Base-by-base conservation (phyloP, 73 alveolate genomes). In the Paraurostyla sp. region DNA sequence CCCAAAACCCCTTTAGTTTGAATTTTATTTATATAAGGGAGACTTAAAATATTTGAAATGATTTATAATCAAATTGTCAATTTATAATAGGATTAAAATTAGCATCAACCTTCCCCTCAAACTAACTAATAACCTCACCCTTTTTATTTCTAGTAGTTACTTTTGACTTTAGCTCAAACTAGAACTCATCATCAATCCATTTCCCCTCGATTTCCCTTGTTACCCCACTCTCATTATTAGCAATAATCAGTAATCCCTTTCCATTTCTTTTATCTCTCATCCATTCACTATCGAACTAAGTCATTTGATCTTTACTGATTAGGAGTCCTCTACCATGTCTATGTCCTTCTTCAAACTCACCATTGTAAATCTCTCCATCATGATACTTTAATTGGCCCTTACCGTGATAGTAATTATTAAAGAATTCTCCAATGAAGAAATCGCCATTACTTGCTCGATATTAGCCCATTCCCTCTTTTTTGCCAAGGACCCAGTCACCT, bases 401-500 rank as follows among this genome's bases (percentile, higher is more conserved):
- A 4, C 92, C 92, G 7, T 84, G 62, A 30, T 25, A 42, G 25
- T 23, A 20, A 69, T 84, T 59, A 27, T 62, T 76, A 25, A 59
- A 59, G n/a, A 68, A 71, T 58, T 63, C 85, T 7, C 92, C 92
- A 25, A 84, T 68, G 45, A 35, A 84, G 51, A 59, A 42, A 9
- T 50, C 41, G 23, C 92, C 92, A 43, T 68, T 59, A n/a, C 57
- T 15, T 11, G 6, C 20, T 48, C 45, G 69, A 6, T 58, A 48
- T 15, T 84, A 49, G 22, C 69, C 59, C 81, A 65, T 68, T 22
- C 92, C 92, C 18, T 68, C 46, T 18, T 76, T 63, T 22, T 68
- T 48, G 27, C 92, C 92, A 3, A 32, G 16, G 25, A 42, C 29
- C 92, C 92, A 84, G 25, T 84, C 92, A 30, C 92, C 92, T 3